phyloP scores from a whole-genome alignment of 2,329 filamentous ascomycete genomes.

The Aspergillus sergii region DNA sequence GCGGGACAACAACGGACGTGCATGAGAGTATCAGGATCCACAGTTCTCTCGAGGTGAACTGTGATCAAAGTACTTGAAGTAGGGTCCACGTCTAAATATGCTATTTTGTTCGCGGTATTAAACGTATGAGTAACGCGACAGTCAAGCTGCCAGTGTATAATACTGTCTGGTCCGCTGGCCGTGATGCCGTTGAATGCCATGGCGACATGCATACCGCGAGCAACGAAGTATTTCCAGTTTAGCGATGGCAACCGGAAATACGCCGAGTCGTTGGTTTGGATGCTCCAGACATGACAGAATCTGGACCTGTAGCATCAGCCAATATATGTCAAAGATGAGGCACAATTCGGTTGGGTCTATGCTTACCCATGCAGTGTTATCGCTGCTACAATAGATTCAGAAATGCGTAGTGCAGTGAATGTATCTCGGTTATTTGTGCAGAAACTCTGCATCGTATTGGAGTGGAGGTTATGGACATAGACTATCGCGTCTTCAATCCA shows the following conservation, averaged over 20 bases:
- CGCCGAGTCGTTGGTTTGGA: constrained; percentile 21
- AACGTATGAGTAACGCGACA: constrained; percentile 20
- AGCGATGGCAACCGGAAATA: constrained; percentile 32
- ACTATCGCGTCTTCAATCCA: constrained; percentile 22
- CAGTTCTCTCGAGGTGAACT: constrained; percentile 13
- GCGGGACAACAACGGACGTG: not conserved
- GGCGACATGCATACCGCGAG: constrained; percentile 25
- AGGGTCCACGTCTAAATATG: constrained; percentile 21
- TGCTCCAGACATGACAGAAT: constrained; percentile 36
- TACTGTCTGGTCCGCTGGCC: constrained; percentile 4
- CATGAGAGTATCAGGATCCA: not conserved
- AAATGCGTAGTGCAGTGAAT: constrained; percentile 21
- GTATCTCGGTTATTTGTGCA: constrained; percentile 27
- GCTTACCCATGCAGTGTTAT: constrained; percentile 27
- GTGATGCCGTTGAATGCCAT: constrained; percentile 16
- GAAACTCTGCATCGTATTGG: constrained; percentile 16
- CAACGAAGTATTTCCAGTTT: constrained; percentile 19
- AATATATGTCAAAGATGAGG: not conserved
- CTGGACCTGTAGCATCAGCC: constrained; percentile 18
- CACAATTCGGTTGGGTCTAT: not conserved
- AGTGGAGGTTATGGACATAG: constrained; percentile 17
- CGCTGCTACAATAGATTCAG: constrained; percentile 24
- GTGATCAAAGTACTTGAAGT: constrained; percentile 20
- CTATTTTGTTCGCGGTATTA: constrained; percentile 6
- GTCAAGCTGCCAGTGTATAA: constrained; percentile 28